A percentile compares a stretch with the other conserved stretches of the same genome.
These are phyloP conservation scores for Daedaleopsis nitida DNA, from an alignment of 768 basidiomycete genomes.

Conservation along the genomic window DNA sequence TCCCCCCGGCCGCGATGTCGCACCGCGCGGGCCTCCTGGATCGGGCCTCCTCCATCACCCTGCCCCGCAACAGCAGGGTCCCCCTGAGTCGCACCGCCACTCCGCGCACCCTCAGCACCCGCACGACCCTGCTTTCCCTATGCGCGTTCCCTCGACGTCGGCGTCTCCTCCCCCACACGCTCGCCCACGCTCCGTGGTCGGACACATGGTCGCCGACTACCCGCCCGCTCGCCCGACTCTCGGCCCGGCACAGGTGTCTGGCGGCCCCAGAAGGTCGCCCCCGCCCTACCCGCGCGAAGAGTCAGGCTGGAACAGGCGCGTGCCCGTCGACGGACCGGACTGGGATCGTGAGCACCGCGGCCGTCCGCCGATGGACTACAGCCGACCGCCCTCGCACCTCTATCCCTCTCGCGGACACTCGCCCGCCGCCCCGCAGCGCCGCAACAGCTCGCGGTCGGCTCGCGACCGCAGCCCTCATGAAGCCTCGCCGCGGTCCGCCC, in stretches of 20 bases:
- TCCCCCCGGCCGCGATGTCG: conserved; percentile 44
- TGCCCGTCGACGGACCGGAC: conserved; percentile 44
- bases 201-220: conserved; percentile 22
- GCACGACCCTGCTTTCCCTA: conserved; percentile 56
- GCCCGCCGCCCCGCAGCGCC: conserved; percentile 36
- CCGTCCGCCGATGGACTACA: conserved; percentile 18
- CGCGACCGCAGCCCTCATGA: conserved; percentile 36
- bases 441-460: conserved; percentile 49
- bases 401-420: conserved; percentile 39
- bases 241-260: conserved; percentile 48
- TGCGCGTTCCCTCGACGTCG: conserved; percentile 58
- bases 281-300: conserved; percentile 65
- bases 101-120: conserved; percentile 47
- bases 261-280: conserved; percentile 58
- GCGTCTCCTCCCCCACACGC: conserved; percentile 56
- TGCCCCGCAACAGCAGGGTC: conserved; percentile 56
- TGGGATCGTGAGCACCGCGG: conserved; percentile 48
- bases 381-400: conserved; percentile 32
- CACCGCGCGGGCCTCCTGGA: conserved; percentile 54
- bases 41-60: conserved; percentile 70
- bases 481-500: conserved; percentile 59
- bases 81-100: conserved; percentile 46
- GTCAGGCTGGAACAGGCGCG: conserved; percentile 60
- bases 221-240: conserved; percentile 42
- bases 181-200: conserved; percentile 52